A percentile compares a stretch with the other conserved stretches of the same genome.
These are phyloP conservation scores for Debaryomyces psychrophilus DNA, from an alignment of 1,139 yeast genomes.

Conservation along the genomic window DNA sequence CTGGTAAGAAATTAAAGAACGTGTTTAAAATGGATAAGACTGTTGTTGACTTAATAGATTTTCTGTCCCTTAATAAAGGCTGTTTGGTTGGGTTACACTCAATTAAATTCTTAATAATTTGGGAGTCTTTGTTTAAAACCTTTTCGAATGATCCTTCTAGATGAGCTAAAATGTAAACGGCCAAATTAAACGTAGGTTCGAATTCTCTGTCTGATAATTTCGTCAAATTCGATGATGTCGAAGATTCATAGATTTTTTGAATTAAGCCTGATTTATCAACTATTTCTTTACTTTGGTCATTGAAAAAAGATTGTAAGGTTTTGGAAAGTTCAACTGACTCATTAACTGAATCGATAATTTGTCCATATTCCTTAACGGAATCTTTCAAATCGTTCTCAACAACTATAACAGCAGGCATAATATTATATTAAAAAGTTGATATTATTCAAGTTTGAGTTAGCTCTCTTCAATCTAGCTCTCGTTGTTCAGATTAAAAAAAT, in stretches of 20 bases:
- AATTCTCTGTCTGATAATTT: constrained; percentile 49
- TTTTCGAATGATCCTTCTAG: constrained; percentile 32
- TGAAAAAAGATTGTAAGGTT: constrained; percentile 28
- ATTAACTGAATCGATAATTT: constrained; percentile 40
- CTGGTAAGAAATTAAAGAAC: constrained; percentile 48
- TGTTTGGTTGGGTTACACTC: constrained; percentile 40
- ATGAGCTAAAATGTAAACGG: constrained; percentile 39
- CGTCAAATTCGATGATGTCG: constrained; percentile 31
- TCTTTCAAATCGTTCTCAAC: constrained; percentile 49
- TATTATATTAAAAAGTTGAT: constrained; percentile 10
- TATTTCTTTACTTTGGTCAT: constrained; percentile 29
- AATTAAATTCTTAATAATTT: constrained; percentile 34
- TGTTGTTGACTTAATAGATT: constrained; percentile 47
- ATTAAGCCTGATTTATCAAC: constrained; percentile 34
- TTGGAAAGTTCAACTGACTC: constrained; percentile 33
- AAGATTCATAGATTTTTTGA: constrained; percentile 29
- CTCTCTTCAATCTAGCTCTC: constrained; percentile 5
- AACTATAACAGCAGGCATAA: constrained; percentile 50
- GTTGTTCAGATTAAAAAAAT: constrained; percentile 13
- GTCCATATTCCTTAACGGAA: constrained; percentile 46
- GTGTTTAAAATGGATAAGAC: constrained; percentile 47
- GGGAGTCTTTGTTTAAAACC: constrained; percentile 33
- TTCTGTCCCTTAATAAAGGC: constrained; percentile 52
- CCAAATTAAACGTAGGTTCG: constrained; percentile 49
- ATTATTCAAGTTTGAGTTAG: constrained; percentile 7